Conservation (phyloP, 1,284 basidiomycete species). For the Cutaneotrichosporon sp. region DNA sequence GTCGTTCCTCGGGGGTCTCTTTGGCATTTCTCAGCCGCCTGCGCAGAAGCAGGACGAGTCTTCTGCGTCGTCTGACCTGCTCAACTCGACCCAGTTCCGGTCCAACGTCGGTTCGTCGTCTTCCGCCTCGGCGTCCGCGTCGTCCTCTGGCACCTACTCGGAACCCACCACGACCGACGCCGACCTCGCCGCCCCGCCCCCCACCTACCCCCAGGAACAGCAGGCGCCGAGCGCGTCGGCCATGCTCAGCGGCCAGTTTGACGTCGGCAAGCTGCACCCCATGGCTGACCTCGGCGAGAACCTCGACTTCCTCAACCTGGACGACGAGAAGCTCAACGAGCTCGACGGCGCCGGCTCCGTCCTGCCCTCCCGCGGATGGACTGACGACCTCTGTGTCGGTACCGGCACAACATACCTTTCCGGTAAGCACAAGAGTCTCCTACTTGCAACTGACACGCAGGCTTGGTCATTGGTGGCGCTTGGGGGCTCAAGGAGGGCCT, state of each 20-base stretch:
- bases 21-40: constrained; percentile 21
- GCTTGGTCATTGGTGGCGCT: constrained; percentile 84
- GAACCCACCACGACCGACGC: neutral
- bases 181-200: constrained; percentile 7
- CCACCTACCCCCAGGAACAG: constrained; percentile 5
- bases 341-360: constrained; percentile 79
- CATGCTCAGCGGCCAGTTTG: constrained; percentile 75
- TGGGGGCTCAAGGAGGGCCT: constrained; percentile 97
- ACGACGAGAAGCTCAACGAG: constrained; percentile 86
- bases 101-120: constrained; percentile 25
- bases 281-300: constrained; percentile 74
- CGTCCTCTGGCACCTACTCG: neutral
- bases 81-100: constrained; percentile 38
- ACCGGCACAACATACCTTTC: constrained; percentile 97
- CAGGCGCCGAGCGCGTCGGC: constrained; percentile 63
- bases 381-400: constrained; percentile 98
- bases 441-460: constrained; percentile 62
- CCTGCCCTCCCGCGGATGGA: constrained; percentile 92
- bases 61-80: constrained; percentile 40
- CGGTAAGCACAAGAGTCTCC: constrained; percentile 68
- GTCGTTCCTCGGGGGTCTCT: constrained; percentile 47
- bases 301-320: constrained; percentile 84
- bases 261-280: constrained; percentile 84
- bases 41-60: constrained; percentile 14
- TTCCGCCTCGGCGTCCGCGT: constrained; percentile 12